Evolutionary conservation across 352 stramenopile species (phyloP).

Genomic region (Phytopythium delawarense): DNA sequence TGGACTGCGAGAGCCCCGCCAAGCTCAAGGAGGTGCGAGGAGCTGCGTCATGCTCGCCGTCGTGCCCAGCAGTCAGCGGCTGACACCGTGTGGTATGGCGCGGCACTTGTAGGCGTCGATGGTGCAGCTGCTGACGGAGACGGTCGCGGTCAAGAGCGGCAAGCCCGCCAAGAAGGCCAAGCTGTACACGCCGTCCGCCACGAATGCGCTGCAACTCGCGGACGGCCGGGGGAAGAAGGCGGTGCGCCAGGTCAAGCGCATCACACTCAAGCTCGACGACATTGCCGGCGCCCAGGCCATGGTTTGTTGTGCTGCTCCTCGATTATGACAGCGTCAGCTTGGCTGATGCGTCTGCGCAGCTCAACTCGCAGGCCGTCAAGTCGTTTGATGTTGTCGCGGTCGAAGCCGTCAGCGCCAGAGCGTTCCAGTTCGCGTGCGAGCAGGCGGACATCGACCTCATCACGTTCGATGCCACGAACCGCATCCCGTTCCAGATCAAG

Average conservation of each 20-base stretch:
- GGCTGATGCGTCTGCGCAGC: constrained; percentile 18
- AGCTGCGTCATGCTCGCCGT: not conserved
- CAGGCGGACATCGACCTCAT: constrained; percentile 76
- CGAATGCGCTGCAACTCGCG: constrained; percentile 38
- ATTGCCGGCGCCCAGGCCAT: constrained; percentile 55
- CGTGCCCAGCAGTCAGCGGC: not conserved
- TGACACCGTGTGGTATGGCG: not conserved
- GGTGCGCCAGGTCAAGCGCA: constrained; percentile 57
- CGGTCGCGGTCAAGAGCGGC: constrained; percentile 9
- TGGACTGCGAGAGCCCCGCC: constrained; percentile 39
- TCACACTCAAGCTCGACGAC: constrained; percentile 78
- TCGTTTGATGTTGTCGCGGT: constrained; percentile 77
- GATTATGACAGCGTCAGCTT: not conserved
- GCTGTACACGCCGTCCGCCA: constrained; percentile 39
- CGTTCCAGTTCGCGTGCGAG: constrained; percentile 86
- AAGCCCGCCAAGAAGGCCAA: constrained; percentile 67
- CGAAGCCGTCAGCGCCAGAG: constrained; percentile 50
- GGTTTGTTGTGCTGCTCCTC: constrained; percentile 21
- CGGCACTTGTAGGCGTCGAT: not conserved
- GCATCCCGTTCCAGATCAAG: constrained; percentile 75
- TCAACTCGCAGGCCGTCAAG: constrained; percentile 48
- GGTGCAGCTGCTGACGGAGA: not conserved
- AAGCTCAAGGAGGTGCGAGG: constrained; percentile 46
- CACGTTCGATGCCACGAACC: constrained; percentile 78
- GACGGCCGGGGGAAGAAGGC: constrained; percentile 18